Conservation (phyloP, 441 rosid genomes). For the Sinapis alba region DNA sequence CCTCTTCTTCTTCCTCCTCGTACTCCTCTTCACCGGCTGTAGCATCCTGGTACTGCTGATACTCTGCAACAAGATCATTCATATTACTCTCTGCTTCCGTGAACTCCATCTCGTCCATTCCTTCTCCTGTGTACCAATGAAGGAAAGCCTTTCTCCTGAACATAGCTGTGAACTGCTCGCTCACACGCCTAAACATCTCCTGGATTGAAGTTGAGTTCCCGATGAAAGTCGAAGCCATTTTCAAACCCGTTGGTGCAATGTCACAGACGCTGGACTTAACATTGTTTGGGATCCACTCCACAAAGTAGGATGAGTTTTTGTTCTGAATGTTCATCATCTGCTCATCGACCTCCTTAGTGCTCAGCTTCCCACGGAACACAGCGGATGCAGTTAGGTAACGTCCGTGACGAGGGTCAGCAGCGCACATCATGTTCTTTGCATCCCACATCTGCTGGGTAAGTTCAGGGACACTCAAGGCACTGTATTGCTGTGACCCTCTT, state of each 20-base stretch:
- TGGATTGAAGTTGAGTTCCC: constrained; percentile 74
- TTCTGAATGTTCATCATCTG: constrained; percentile 75
- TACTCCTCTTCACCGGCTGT: constrained; percentile 51
- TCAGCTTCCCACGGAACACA: constrained; percentile 75
- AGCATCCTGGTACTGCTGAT: constrained; percentile 70
- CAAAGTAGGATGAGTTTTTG: constrained; percentile 78
- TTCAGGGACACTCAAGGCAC: constrained; percentile 66
- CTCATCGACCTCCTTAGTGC: constrained; percentile 74
- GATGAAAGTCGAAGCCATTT: constrained; percentile 65
- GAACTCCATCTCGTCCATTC: constrained; percentile 79
- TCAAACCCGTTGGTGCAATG: constrained; percentile 69
- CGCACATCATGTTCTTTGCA: constrained; percentile 80
- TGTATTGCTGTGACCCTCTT: constrained; percentile 67
- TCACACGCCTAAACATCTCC: constrained; percentile 75
- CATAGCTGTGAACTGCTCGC: constrained; percentile 76
- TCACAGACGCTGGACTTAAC: constrained; percentile 78
- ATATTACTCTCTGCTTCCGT: constrained; percentile 76
- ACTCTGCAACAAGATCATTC: constrained; percentile 42
- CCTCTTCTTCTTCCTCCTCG: constrained; percentile 53
- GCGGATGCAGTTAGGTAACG: constrained; percentile 74
- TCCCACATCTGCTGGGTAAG: constrained; percentile 81
- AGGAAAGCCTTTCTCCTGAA: constrained; percentile 79
- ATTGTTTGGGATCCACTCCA: constrained; percentile 73
- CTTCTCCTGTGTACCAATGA: constrained; percentile 81
- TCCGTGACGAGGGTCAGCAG: constrained; percentile 77